Percentiles rank a stretch among this genome's conserved stretches.
These are phyloP conservation scores for Penicillium vulpinum DNA, from an alignment of 2,329 filamentous ascomycete genomes.

Conservation along the genomic window DNA sequence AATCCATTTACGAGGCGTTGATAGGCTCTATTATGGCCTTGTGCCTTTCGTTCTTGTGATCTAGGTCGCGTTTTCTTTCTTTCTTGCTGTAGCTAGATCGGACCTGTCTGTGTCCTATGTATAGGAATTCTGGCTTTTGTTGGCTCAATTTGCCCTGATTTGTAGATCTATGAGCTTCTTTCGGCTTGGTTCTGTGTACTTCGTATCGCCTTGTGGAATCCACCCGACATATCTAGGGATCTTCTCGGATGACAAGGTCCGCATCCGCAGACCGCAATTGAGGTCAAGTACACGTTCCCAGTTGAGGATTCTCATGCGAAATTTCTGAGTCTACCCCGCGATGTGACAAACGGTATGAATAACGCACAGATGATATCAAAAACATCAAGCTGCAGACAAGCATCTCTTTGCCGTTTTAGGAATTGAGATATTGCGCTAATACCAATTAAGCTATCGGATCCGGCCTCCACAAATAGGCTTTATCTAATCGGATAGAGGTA, in stretches of 20 bases:
- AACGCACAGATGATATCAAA: not conserved
- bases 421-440: slow-evolving; percentile 33
- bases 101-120: slow-evolving; percentile 5
- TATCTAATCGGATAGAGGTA: slow-evolving; percentile 13
- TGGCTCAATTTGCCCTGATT: not conserved
- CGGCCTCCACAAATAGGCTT: slow-evolving; percentile 47
- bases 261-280: not conserved
- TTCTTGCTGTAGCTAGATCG: slow-evolving; percentile 8
- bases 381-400: slow-evolving; percentile 14
- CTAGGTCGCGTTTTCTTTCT: slow-evolving; percentile 8
- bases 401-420: slow-evolving; percentile 24
- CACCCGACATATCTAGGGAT: not conserved
- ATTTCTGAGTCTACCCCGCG: not conserved
- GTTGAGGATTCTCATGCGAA: not conserved
- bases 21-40: slow-evolving; percentile 6
- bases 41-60: slow-evolving; percentile 14
- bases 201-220: not conserved
- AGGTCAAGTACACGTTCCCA: not conserved
- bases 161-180: not conserved
- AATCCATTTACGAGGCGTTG: slow-evolving; percentile 28
- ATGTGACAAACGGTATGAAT: slow-evolving; percentile 4
- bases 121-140: slow-evolving; percentile 6
- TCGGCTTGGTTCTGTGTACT: not conserved
- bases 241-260: not conserved
- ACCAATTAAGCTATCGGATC: slow-evolving; percentile 59